Base-by-base conservation (phyloP, 1,139 yeast species). In the Yamadazyma triangularis region DNA sequence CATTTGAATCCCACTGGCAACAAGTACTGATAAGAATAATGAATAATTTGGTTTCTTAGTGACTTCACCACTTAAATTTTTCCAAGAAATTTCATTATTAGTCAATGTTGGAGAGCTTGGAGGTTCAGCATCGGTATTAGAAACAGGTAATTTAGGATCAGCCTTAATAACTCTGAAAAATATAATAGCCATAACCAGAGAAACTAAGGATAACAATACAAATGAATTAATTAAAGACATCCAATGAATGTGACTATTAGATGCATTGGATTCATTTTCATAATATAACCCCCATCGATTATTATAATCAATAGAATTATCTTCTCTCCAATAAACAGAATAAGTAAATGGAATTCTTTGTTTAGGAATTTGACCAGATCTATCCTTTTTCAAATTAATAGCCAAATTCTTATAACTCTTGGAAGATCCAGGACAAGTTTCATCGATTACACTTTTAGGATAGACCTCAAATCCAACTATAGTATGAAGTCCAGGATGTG, bases 381-480 rank as follows among this genome's bases (percentile, higher is more conserved):
- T 34, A 31, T 44, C 46, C 15, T 44, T 41, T 12, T 46, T 38
- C 18, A 50, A 38, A 3, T 47, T 48, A 9, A 82, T 45, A 27
- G 78, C 74, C 44, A 66, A 75, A 43, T 78, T 74, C 27, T 70
- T 60, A 50, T 68, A 80, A 45, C 71, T 56, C 41, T 71, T 77
- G 4, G 79, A 65, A 2, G 81, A 74, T 5, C 88, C 88, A 2
- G 89, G 89, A 50, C 91, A 82, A 25, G 67, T 65, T 41, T 60
- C 73, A 48, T 77, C 80, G 29, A 71, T 64, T 10, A 85, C 89
- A 34, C 93, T 81, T 53, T 78, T 81, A 8, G 96, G 96, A 48
- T 87, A 87, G 7, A 86, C 87, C 58, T 88, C 96, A 46, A 87
- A 85, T 0, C 95, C 96, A 14, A 87, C 95, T 44, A 88, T 84